Evolutionary conservation across 805 yeast species (phyloP), one percentile per base, ranked within the genome.

Genomic region (Ogataea trehalophila): DNA sequence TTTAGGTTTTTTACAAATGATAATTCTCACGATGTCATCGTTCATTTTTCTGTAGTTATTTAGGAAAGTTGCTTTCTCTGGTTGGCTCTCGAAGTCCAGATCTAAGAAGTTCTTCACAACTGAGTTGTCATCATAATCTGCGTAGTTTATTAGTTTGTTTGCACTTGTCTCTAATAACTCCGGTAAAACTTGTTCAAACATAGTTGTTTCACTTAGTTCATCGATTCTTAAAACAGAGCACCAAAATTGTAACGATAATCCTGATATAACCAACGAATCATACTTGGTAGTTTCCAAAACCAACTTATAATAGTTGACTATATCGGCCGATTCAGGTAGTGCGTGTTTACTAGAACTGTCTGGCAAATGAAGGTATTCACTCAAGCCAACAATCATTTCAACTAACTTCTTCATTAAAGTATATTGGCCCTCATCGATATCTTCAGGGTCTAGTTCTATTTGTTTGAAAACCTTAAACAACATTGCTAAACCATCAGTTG

Each of bases 241-340:
- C 99, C 99, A 95, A 70, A 94, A 85, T 62, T 90, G 96, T 44
- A 94, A 68, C 0, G 97, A 87, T 16, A 94, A 74, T 0, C 97
- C 96, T 43, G 96, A 85, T 3, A 92, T 83, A n/a, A 92, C 84
- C 47, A 94, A 73, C 57, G 96, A 87, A 23, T 88, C 86, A 60
- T 89, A 94, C 57, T 75, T 77, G 0, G 96, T 87, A 1, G 97
- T 88, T 41, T 82, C 77, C 39, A 94, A 70, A 6, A 94, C 89
- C 20, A 94, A 74, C 47, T 77, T 76, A 53, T 90, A 74, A 61
- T 88, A 94, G 43, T 77, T 80, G 31, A 73, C 74, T 6, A 87
- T 70, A 60, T 87, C 95, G 2, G 86, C 72, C 18, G 72, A 66
- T 20, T 76, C 77, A 41, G 72, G 83, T 51, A 61, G 74, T 54